These are phyloP conservation scores for Gonapodya sp. DNA, from an alignment of 192 early-diverging fungal genomes.

Conservation along the genomic window DNA sequence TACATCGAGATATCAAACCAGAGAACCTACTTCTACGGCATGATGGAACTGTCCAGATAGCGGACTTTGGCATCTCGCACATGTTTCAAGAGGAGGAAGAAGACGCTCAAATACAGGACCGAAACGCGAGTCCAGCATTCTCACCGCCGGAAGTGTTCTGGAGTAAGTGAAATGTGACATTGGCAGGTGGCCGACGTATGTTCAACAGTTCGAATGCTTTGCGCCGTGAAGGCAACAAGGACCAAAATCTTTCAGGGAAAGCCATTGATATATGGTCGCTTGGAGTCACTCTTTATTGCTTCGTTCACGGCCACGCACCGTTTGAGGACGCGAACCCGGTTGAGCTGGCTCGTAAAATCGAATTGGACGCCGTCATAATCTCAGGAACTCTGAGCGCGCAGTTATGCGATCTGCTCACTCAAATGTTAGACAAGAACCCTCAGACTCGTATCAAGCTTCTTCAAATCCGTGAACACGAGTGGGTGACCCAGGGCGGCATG, in stretches of 20 bases:
- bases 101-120: slow-evolving; percentile 27
- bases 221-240: neutral
- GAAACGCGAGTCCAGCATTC: slow-evolving; percentile 45
- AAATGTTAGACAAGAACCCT: slow-evolving; percentile 83
- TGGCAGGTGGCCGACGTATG: neutral
- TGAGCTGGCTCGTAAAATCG: slow-evolving; percentile 32
- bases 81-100: slow-evolving; percentile 40
- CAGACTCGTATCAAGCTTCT: slow-evolving; percentile 69
- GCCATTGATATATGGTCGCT: slow-evolving; percentile 49
- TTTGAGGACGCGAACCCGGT: slow-evolving; percentile 34
- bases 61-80: slow-evolving; percentile 53
- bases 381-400: slow-evolving; percentile 19
- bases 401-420: slow-evolving; percentile 61
- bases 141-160: slow-evolving; percentile 38
- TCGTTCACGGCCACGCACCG: slow-evolving; percentile 42
- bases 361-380: slow-evolving; percentile 18
- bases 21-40: slow-evolving; percentile 40
- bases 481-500: neutral
- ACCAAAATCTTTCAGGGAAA: slow-evolving; percentile 21
- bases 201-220: slow-evolving; percentile 8
- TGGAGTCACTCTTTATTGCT: slow-evolving; percentile 46
- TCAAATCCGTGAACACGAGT: slow-evolving; percentile 62
- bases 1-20: slow-evolving; percentile 52
- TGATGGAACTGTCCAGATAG: slow-evolving; percentile 33
- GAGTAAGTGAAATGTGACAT: slow-evolving; percentile 30